Evolutionary conservation across 1,284 basidiomycete genomes (phyloP), one percentile per base, ranked within the genome.

Genomic region (Albatrellus sp.): DNA sequence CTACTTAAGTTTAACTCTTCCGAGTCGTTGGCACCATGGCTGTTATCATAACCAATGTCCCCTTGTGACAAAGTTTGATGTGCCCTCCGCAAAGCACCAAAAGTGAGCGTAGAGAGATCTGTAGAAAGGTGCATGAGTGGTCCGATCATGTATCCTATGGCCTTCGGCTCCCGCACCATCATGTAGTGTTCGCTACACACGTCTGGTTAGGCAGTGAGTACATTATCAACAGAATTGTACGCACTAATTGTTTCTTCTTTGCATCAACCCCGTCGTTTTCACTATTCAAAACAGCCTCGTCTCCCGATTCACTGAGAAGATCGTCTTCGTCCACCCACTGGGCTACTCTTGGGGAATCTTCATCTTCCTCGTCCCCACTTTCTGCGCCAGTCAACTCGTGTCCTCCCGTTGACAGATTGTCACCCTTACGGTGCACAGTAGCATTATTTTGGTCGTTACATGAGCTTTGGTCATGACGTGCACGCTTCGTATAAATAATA

Each of bases 21-120:
- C 28, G 53, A 46, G 9, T 29, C 35, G 6, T 48, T 45, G 8
- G 33, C 39, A 19, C 43, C 41, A 12, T 44, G 40, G 7, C 24
- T 47, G 12, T 38, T 37, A 32, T 51, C 41, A 8, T 43, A 37
- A 29, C 43, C 37, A 7, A 19, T 24, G 10, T 40, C 37, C 14
- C 36, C 31, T 35, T 48, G 53, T 35, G 47, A 34, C 37, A 54
- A 41, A 16, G 44, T 44, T 31, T 46, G 44, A 39, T 52, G 45
- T 28, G 54, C 47, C 33, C 48, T 49, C 20, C 51, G 51, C 28
- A 50, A 32, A 28, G 47, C 46, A 10, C 48, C 52, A 17, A 50
- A 51, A 40, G 52, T 46, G 13, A 47, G 20, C 19, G 41, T 39
- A 13, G 44, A 44, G 9, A 48, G 5, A 35, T 17, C 51, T 46